Conservation (phyloP, 257 asterid genomes). For the Przewalskia tangutica region DNA sequence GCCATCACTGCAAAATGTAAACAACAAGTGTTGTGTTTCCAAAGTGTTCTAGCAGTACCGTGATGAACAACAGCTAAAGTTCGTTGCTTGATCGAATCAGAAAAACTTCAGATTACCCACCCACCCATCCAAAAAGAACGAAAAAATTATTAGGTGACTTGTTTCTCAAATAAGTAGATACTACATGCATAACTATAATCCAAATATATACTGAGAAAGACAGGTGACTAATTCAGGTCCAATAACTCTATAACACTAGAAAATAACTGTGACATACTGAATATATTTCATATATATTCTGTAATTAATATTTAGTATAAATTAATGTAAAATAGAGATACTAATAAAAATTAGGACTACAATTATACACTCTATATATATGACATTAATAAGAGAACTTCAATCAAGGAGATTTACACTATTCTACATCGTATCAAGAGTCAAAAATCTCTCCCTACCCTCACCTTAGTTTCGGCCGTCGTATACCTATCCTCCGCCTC, state of each 20-base stretch:
- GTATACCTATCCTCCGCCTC: no score
- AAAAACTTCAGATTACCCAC: neutral
- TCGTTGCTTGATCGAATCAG: neutral
- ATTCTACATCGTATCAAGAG: no score
- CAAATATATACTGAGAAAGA: neutral
- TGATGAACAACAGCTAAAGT: neutral
- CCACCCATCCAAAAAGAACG: neutral
- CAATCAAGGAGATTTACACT: no score
- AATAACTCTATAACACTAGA: neutral
- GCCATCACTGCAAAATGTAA: neutral
- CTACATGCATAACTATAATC: neutral
- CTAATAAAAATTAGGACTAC: no score
- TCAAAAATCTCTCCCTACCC: no score
- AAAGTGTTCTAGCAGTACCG: neutral
- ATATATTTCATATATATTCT: no score
- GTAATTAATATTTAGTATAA: no score
- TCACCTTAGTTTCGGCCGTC: no score
- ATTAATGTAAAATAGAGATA: no score
- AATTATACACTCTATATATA: no score
- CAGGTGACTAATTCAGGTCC: neutral
- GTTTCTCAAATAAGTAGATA: neutral
- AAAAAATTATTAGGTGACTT: neutral
- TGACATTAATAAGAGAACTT: no score
- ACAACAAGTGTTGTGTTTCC: neutral
- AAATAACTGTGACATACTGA: neutral